Evolutionary conservation across 495 filamentous ascomycete species (phyloP).

Genomic region (Tuber microsphaerosporum): DNA sequence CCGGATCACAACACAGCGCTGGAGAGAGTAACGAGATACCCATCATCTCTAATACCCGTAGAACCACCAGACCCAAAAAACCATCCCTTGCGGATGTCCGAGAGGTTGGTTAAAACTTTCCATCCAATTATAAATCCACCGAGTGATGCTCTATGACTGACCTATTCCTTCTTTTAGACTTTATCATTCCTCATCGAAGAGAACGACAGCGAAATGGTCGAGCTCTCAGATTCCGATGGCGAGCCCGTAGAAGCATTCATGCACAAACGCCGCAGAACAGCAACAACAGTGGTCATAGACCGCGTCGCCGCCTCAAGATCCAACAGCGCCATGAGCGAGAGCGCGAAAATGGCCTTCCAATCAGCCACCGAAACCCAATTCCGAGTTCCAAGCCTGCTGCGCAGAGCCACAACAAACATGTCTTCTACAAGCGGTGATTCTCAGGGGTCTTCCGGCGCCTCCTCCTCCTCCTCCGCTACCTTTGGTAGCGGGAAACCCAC

Average conservation of each 20-base stretch:
- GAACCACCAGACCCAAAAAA: slow-evolving; percentile 24
- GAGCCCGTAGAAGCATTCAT: slow-evolving; percentile 39
- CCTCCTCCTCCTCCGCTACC: slow-evolving; percentile 37
- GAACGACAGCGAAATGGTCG: slow-evolving; percentile 17
- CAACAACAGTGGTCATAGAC: slow-evolving; percentile 58
- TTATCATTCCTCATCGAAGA: slow-evolving; percentile 40
- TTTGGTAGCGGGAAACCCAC: slow-evolving; percentile 42
- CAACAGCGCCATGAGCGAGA: slow-evolving; percentile 42
- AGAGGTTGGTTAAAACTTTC: slow-evolving; percentile 33
- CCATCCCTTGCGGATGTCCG: slow-evolving; percentile 33
- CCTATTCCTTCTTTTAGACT: slow-evolving; percentile 6
- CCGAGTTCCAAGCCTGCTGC: slow-evolving; percentile 70
- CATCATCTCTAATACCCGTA: slow-evolving; percentile 15
- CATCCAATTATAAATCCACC: slow-evolving; percentile 35
- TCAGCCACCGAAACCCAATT: slow-evolving; percentile 50
- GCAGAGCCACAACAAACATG: slow-evolving; percentile 63
- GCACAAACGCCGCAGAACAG: slow-evolving; percentile 49
- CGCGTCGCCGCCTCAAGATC: slow-evolving; percentile 56
- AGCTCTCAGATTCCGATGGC: slow-evolving; percentile 40
- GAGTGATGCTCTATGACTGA: slow-evolving; percentile 33
- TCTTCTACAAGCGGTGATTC: slow-evolving; percentile 45
- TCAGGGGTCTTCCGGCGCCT: slow-evolving; percentile 34
- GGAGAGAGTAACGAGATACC: background rate
- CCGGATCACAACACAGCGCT: background rate
- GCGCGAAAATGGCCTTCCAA: slow-evolving; percentile 55